Percentiles rank a stretch among this genome's conserved stretches.
Conservation (phyloP, 768 basidiomycete genomes). For the Pleurotus salmoneostramineus region DNA sequence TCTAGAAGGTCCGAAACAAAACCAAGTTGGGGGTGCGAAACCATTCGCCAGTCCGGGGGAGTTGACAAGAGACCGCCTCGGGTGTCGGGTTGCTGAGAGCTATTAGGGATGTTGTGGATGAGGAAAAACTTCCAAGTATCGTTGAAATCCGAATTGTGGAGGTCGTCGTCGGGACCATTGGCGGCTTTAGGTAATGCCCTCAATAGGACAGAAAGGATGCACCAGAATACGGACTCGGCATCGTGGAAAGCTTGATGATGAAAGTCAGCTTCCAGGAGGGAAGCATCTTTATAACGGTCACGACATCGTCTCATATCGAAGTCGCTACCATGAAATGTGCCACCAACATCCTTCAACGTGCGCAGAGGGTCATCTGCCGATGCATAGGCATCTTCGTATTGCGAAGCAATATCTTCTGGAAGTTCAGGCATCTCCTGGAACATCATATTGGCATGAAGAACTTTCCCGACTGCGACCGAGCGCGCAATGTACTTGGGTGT, state of each 20-base stretch:
- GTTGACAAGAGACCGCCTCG: not conserved
- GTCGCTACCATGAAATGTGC: not conserved
- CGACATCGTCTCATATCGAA: not conserved
- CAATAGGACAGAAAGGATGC: not conserved
- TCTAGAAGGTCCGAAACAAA: constrained; percentile 1
- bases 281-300: no score
- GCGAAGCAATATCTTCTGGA: not conserved
- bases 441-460: not conserved
- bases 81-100: not conserved
- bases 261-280: not conserved
- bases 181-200: not conserved
- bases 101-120: not conserved
- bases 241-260: not conserved
- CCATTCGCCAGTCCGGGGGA: not conserved
- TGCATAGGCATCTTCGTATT: not conserved
- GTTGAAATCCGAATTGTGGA: constrained; percentile 1
- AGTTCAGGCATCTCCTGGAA: not conserved
- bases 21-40: no score
- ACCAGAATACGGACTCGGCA: constrained; percentile 8
- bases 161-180: not conserved
- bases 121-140: constrained; percentile 2
- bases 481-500: constrained; percentile 5
- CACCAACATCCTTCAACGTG: not conserved
- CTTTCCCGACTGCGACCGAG: constrained; percentile 1
- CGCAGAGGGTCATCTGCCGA: not conserved